These are phyloP conservation scores for Nemania diffusa DNA, from an alignment of 2,329 filamentous ascomycete genomes.

Conservation along the genomic window DNA sequence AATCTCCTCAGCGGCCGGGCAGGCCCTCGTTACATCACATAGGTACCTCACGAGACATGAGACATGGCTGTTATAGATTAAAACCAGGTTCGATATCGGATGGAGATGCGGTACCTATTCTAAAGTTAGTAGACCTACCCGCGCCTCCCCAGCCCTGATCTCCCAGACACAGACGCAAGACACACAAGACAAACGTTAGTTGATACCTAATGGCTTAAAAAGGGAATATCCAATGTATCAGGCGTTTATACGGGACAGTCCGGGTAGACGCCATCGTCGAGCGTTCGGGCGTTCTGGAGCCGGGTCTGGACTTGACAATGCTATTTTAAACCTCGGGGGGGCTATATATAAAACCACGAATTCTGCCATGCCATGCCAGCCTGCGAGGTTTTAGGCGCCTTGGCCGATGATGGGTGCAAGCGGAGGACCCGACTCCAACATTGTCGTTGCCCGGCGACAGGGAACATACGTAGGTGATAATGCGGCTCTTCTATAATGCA, in stretches of 20 bases:
- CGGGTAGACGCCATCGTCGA: background rate
- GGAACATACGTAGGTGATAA: constrained; percentile 25
- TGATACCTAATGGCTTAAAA: background rate
- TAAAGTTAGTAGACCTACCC: background rate
- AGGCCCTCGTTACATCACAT: constrained; percentile 17
- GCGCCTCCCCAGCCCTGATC: background rate
- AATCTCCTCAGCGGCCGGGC: constrained; percentile 7
- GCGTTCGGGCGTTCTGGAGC: background rate
- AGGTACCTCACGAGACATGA: constrained; percentile 2
- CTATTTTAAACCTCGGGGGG: background rate
- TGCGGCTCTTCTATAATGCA: constrained; percentile 37
- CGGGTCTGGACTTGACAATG: background rate
- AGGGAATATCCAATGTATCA: constrained; percentile 2
- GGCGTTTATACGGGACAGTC: background rate
- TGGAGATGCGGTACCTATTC: constrained; percentile 12
- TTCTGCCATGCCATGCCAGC: background rate
- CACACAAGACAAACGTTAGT: background rate
- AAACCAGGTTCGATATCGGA: constrained; percentile 22
- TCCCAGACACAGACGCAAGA: background rate
- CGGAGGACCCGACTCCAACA: constrained; percentile 7
- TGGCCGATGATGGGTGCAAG: constrained; percentile 2
- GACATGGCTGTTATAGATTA: constrained; percentile 18
- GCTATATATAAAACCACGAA: constrained; percentile 1
- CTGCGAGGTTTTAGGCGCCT: constrained; percentile 12
- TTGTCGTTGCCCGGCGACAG: constrained; percentile 24